A percentile compares a stretch with the other conserved stretches of the same genome.
Evolutionary conservation across 169 alveolate genomes (phyloP).

Genomic region (Plasmodium billcollinsi): DNA sequence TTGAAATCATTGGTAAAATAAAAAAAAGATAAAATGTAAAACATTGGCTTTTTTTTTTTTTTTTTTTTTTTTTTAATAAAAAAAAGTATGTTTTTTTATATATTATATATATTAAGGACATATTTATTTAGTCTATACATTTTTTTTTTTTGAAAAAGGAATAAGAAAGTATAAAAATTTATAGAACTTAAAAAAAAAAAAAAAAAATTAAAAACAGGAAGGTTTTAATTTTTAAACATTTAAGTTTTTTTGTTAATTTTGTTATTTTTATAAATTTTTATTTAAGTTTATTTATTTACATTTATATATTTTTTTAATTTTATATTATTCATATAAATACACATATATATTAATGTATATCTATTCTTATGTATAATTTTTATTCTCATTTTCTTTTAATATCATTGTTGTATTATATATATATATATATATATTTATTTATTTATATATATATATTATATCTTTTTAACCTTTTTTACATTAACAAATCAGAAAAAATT

Average conservation of each 20-base stretch:
- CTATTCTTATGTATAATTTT: conserved; percentile 17
- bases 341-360: conserved; percentile 24
- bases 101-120: conserved; percentile 2
- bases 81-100: no score
- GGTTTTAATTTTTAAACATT: conserved; percentile 75
- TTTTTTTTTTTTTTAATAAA: no score
- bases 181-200: conserved; percentile 16
- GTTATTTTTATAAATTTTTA: conserved; percentile 42
- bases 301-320: conserved; percentile 13
- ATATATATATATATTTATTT: conserved; percentile 3
- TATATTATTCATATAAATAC: conserved; percentile 30
- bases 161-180: conserved; percentile 17
- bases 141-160: conserved; percentile 12
- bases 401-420: conserved; percentile 25
- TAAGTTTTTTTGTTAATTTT: conserved; percentile 71
- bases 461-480: conserved; percentile 17
- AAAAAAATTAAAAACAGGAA: conserved; percentile 27
- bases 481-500: conserved; percentile 1
- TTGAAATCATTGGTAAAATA: conserved; percentile 14
- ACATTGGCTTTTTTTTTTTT: no score
- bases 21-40: background rate
- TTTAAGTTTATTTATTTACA: conserved; percentile 18
- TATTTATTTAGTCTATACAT: conserved; percentile 1
- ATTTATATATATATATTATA: conserved; percentile 13
- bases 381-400: conserved; percentile 20